These are phyloP conservation scores for Aspergillus viridinutans DNA, from an alignment of 2,329 filamentous ascomycete genomes.

Conservation along the genomic window DNA sequence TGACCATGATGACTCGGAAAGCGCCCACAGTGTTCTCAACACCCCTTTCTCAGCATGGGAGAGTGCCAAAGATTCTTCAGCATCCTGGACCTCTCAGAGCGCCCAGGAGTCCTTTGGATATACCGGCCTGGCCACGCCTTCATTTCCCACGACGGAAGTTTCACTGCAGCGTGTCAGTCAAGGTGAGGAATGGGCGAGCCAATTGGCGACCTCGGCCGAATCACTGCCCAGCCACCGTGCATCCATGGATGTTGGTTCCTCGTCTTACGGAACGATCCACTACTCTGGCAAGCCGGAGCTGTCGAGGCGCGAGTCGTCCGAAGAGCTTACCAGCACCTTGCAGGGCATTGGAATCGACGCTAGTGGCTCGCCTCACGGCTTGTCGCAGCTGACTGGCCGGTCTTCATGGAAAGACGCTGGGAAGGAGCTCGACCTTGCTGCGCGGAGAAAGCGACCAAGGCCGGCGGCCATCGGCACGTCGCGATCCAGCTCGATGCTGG, in stretches of 20 bases:
- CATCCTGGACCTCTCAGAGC: constrained; percentile 26
- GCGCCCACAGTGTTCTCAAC: constrained; percentile 12
- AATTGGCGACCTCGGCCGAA: constrained; percentile 17
- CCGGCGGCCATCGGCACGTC: constrained; percentile 45
- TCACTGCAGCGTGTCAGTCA: constrained; percentile 10
- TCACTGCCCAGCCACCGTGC: constrained; percentile 16
- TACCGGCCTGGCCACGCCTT: constrained; percentile 15
- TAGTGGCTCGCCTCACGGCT: constrained; percentile 15
- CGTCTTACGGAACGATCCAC: constrained; percentile 28
- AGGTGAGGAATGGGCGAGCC: constrained; percentile 25
- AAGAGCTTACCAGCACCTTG: constrained; percentile 31
- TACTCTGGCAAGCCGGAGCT: constrained; percentile 32
- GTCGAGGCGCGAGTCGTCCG: constrained; percentile 29
- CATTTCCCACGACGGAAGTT: constrained; percentile 20
- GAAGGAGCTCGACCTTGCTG: constrained; percentile 44
- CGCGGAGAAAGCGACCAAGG: constrained; percentile 43
- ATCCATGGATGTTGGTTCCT: constrained; percentile 20
- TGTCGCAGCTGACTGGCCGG: constrained; percentile 25
- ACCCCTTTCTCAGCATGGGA: constrained; percentile 27
- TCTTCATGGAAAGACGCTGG: constrained; percentile 33
- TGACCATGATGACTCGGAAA: constrained; percentile 7
- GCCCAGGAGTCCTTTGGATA: constrained; percentile 22
- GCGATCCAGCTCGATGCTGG: constrained; percentile 34
- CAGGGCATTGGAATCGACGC: constrained; percentile 35
- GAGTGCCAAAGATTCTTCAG: constrained; percentile 21